Conservation (phyloP, 257 asterid species). For the Apocynum venetum region DNA sequence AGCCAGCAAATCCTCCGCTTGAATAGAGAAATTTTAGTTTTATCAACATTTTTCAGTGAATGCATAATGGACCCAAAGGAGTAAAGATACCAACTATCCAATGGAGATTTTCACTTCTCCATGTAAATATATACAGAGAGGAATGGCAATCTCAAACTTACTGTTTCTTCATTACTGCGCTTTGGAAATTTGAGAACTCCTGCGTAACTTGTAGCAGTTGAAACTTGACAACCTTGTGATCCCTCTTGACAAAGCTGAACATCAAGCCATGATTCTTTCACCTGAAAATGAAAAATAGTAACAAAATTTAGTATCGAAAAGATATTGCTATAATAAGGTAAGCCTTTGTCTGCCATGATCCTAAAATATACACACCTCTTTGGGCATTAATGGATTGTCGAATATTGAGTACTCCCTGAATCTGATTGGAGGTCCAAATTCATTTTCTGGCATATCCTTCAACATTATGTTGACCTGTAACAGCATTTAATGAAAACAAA, state of each 20-base stretch:
- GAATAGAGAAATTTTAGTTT: too few relatives aligned
- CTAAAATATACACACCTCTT: constrained; percentile 44
- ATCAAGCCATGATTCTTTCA: constrained; percentile 87
- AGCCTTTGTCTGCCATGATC: constrained; percentile 6
- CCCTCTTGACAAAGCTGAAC: constrained; percentile 91
- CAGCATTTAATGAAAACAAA: neutral
- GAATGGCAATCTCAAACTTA: constrained; percentile 28
- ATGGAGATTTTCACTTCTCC: neutral
- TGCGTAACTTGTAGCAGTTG: constrained; percentile 51
- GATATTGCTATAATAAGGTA: neutral
- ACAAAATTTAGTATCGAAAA: neutral
- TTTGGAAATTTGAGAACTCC: constrained; percentile 77
- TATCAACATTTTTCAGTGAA: too few relatives aligned
- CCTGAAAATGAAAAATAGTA: constrained; percentile 43
- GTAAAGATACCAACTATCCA: too few relatives aligned
- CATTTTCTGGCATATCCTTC: constrained; percentile 64
- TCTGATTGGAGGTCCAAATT: constrained; percentile 69
- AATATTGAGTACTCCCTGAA: constrained; percentile 87
- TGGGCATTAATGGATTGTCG: constrained; percentile 71
- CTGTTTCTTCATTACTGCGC: constrained; percentile 74
- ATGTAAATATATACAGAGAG: neutral
- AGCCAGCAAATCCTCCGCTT: too few relatives aligned
- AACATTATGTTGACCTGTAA: constrained; percentile 78
- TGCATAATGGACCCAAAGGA: too few relatives aligned
- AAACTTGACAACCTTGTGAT: constrained; percentile 61